Base-by-base conservation (phyloP, 2,329 filamentous ascomycete species). In the Fusarium pseudoanthophilum region DNA sequence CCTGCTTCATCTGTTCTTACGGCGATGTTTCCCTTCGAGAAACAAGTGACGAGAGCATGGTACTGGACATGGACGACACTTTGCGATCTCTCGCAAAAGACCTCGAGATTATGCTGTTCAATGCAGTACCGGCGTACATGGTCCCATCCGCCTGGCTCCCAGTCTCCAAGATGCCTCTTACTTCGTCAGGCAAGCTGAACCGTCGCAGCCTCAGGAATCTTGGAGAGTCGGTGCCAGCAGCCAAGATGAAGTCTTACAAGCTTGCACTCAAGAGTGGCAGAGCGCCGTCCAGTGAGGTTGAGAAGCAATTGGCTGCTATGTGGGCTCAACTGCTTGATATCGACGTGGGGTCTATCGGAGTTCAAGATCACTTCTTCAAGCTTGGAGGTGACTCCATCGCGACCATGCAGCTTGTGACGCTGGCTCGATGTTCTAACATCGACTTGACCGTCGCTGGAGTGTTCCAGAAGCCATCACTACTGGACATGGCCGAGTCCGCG, bases 101-200 rank as follows among this genome's bases (percentile, higher is more conserved):
- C 4, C 21, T 73, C 5, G 64, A 74, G 36, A 53, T 62, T 2
- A 1, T 58, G 2, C 14, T 74, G 4, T 55, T 51, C n/a, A 39
- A 45, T 36, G 14, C n/a, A 18, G 32, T 85, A 2, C 72, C 73
- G 7, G 49, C 67, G 3, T 75, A 85, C 66, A 86, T 86, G 84
- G 78, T 86, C 1, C 84, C 84, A 7, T 80, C 82, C 0, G 78
- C 80, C 1, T 85, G 83, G 60, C 78, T 86, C 11, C 84, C 84
- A 2, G 65, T 85, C 8, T 74, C 76, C 5, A 76, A 79, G 52
- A 85, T 86, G 80, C 84, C 84, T 1, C 78, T 82, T 10, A 75
- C 84, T 2, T 80, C 84, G 0, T 84, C 84, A 9, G 84, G 84
- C 1, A 86, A 86, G 78, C 82, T 81, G 1, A 82, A 85, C 59